A percentile compares a stretch with the other conserved stretches of the same genome.
Evolutionary conservation across 768 basidiomycete species (phyloP).

Genomic region (Boletus rubroflammeus): DNA sequence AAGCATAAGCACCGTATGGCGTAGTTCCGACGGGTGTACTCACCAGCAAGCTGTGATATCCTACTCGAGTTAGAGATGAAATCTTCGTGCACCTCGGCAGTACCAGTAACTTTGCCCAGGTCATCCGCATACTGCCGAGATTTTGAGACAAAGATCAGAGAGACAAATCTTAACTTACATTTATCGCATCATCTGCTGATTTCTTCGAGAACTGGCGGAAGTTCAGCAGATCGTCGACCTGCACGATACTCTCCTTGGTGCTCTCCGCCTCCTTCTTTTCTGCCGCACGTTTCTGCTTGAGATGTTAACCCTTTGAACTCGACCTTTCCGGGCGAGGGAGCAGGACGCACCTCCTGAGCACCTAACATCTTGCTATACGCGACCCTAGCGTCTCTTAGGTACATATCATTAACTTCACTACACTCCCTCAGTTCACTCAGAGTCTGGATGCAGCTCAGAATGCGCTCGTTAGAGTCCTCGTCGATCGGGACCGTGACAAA

Average conservation of each 20-base stretch:
- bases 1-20: background rate
- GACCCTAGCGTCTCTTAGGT: slow-evolving; percentile 81
- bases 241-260: slow-evolving; percentile 62
- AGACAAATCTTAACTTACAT: slow-evolving; percentile 40
- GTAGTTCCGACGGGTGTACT: slow-evolving; percentile 9
- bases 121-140: slow-evolving; percentile 76
- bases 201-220: slow-evolving; percentile 98
- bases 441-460: slow-evolving; percentile 93
- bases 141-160: background rate
- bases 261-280: slow-evolving; percentile 87
- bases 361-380: slow-evolving; percentile 93
- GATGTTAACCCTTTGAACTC: background rate
- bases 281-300: slow-evolving; percentile 71
- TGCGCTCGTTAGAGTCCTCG: slow-evolving; percentile 95
- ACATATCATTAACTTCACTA: slow-evolving; percentile 60
- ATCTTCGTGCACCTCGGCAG: slow-evolving; percentile 81
- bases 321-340: background rate
- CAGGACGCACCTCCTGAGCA: slow-evolving; percentile 76
- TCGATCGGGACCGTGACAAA: slow-evolving; percentile 94
- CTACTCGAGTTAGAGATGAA: slow-evolving; percentile 91
- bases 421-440: slow-evolving; percentile 72
- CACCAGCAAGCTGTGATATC: slow-evolving; percentile 90
- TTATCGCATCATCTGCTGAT: slow-evolving; percentile 70
- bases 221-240: slow-evolving; percentile 87
- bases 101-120: slow-evolving; percentile 83